Evolutionary conservation across 139 green algal genomes (phyloP).

Genomic region (Coelastrella sp.): DNA sequence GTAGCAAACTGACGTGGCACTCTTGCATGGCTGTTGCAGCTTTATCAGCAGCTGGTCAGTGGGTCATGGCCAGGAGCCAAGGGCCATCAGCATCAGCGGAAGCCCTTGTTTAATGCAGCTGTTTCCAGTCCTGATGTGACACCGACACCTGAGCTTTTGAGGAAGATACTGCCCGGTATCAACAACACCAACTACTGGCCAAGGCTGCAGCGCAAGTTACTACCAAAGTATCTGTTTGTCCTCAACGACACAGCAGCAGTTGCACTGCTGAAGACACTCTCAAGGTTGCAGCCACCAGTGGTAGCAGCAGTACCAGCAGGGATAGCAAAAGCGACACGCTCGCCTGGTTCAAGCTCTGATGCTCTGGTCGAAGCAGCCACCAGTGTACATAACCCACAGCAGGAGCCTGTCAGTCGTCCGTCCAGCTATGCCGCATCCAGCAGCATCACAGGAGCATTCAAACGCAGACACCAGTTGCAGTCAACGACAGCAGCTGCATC

Average conservation of each 20-base stretch:
- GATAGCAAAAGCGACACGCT: no score
- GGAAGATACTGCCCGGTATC: not conserved
- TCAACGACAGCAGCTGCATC: no score
- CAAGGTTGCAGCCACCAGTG: conserved; percentile 10
- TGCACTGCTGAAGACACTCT: not conserved
- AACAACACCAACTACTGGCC: not conserved
- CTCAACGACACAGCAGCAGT: not conserved
- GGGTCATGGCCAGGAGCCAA: not conserved
- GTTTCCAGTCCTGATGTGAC: not conserved
- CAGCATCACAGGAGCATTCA: not conserved
- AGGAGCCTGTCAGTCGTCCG: not conserved
- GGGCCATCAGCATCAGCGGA: not conserved
- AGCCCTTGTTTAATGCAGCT: not conserved
- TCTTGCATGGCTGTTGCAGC: conserved; percentile 16
- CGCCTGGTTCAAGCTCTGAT: no score
- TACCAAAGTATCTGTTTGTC: conserved; percentile 25
- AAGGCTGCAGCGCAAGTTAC: conserved; percentile 9
- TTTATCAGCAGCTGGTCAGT: not conserved
- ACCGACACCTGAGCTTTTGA: not conserved
- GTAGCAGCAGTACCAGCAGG: not conserved
- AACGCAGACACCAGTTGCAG: not conserved
- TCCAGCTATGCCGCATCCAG: not conserved
- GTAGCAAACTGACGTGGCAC: no score
- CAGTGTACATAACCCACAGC: not conserved
- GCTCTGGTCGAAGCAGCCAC: no score